phyloP scores from a whole-genome alignment of 257 asterid genomes.

The Gynochthodes officinalis region DNA sequence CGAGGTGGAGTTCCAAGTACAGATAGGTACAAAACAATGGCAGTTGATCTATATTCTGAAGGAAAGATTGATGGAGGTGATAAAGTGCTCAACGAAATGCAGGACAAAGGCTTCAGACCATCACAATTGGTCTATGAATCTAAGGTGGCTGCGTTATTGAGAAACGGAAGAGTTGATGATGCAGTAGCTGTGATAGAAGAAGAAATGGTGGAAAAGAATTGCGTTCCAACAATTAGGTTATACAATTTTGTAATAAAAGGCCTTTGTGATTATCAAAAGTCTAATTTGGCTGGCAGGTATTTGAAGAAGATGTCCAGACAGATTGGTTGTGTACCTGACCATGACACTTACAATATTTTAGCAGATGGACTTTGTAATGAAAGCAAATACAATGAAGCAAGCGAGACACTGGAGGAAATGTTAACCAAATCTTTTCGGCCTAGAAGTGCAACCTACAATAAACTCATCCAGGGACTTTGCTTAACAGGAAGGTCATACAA shows the following conservation, averaged over 20 bases:
- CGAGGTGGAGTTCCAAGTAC: slow-evolving; percentile 62
- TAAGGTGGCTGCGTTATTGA: slow-evolving; percentile 50
- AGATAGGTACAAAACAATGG: slow-evolving; percentile 62
- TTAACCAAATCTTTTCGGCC: slow-evolving; percentile 51
- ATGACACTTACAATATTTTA: slow-evolving; percentile 51
- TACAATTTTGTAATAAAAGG: slow-evolving; percentile 67
- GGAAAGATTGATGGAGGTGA: slow-evolving; percentile 63
- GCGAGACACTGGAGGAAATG: slow-evolving; percentile 69
- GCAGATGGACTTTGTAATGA: slow-evolving; percentile 65
- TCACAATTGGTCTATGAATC: slow-evolving; percentile 59
- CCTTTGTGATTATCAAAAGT: slow-evolving; percentile 44
- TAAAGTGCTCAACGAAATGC: slow-evolving; percentile 60
- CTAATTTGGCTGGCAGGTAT: slow-evolving; percentile 45
- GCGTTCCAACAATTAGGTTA: slow-evolving; percentile 50
- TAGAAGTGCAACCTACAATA: slow-evolving; percentile 39
- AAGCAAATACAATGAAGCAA: slow-evolving; percentile 67
- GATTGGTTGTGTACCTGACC: slow-evolving; percentile 57
- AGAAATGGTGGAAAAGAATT: slow-evolving; percentile 57
- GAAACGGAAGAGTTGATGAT: slow-evolving; percentile 45
- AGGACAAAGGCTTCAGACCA: slow-evolving; percentile 47
- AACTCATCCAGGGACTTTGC: slow-evolving; percentile 66
- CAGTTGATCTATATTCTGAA: slow-evolving; percentile 64
- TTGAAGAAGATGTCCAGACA: slow-evolving; percentile 54
- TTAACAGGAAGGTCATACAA: slow-evolving; percentile 43
- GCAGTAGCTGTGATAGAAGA: slow-evolving; percentile 55